Percentiles rank a stretch among this genome's conserved stretches.
Conservation (phyloP, 192 early-diverging fungal genomes). For the Podila clonocystis region DNA sequence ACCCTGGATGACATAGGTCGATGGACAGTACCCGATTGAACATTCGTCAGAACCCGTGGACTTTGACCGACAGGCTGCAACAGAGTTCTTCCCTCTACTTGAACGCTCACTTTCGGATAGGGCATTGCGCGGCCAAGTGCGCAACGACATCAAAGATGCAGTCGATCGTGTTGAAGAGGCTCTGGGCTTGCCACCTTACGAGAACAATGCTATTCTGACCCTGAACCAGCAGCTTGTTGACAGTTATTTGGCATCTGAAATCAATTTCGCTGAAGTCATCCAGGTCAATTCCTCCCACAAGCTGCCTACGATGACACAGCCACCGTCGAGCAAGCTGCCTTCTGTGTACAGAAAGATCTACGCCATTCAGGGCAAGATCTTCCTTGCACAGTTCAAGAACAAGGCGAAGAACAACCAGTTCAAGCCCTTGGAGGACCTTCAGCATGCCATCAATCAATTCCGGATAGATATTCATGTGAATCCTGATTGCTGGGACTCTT, state of each 20-base stretch:
- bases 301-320: conserved; percentile 36
- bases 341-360: conserved; percentile 65
- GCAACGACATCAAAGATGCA: conserved; percentile 68
- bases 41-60: conserved; percentile 58
- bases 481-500: conserved; percentile 66
- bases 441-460: conserved; percentile 63
- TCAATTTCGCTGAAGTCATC: conserved; percentile 47
- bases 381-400: conserved; percentile 58
- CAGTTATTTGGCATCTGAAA: conserved; percentile 45
- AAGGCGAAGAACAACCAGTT: conserved; percentile 57
- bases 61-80: conserved; percentile 65
- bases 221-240: conserved; percentile 52
- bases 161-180: conserved; percentile 65
- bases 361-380: conserved; percentile 66
- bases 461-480: conserved; percentile 66
- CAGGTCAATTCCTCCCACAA: conserved; percentile 18
- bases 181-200: conserved; percentile 61
- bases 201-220: conserved; percentile 49
- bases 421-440: conserved; percentile 65
- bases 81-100: conserved; percentile 61
- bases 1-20: conserved; percentile 43
- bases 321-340: conserved; percentile 39
- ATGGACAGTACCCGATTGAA: conserved; percentile 59
- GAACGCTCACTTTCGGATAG: conserved; percentile 53
- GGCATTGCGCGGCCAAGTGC: conserved; percentile 50